Evolutionary conservation across 768 basidiomycete genomes (phyloP), one percentile per base, ranked within the genome.

Genomic region (Panellus pusillus): DNA sequence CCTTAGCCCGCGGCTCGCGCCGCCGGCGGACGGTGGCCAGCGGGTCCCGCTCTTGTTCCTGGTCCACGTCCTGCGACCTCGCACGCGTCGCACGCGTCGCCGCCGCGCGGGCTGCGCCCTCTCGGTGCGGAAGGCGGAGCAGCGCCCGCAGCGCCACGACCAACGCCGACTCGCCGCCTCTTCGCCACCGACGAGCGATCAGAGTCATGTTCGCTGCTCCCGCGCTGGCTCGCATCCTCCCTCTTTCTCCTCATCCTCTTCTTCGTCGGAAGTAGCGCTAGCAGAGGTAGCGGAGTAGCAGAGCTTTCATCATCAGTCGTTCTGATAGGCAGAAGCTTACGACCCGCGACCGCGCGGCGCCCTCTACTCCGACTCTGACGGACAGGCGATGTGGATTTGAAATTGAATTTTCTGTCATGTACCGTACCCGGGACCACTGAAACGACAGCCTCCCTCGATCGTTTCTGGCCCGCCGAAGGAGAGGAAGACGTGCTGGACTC

Each of bases 51-150:
- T 24, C 24, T 2, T 24, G 24, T 24, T 24, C 24, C 24, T 24
- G 24, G 24, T 2, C 24, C 6, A 24, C 24, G 24, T 24, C 56
- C 4, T 28, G 41, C 3, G 55, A 57, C 13, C 50, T 14, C 5
- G 18, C 44, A 2, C 55, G 49, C n/a, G n/a, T n/a, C n/a, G n/a
- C n/a, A n/a, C n/a, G n/a, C 12, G 50, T 52, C 11, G 50, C 42
- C 51, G 37, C 5, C 56, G 56, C 32, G 11, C 14, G 0, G 56
- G 56, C 24, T 57, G 56, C 12, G 53, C 56, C 19, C 56, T 38
- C 50, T 37, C 27, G 55, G 55, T 8, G 7, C 3, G 9, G 32
- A 7, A 9, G 24, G 24, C n/a, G 40, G 46, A 13, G 47, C 27
- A 37, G 41, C n/a, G n/a, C n/a, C n/a, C n/a, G n/a, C n/a, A n/a